Evolutionary conservation across 192 early-diverging fungal genomes (phyloP).

Genomic region (Backusella psychrophila): DNA sequence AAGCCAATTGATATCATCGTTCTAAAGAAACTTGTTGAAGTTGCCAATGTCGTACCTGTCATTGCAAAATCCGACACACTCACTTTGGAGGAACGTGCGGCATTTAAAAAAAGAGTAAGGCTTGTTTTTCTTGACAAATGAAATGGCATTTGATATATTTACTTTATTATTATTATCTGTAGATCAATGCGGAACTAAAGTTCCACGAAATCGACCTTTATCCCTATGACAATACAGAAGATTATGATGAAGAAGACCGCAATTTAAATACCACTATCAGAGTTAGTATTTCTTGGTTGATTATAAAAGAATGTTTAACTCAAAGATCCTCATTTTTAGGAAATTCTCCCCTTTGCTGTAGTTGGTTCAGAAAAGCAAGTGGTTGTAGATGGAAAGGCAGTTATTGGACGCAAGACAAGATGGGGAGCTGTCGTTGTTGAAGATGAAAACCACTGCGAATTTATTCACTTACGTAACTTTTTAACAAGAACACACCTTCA

Average conservation of each 20-base stretch:
- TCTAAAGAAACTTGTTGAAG: constrained; percentile 78
- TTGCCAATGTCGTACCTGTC: constrained; percentile 85
- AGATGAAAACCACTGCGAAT: constrained; percentile 93
- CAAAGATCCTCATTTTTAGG: constrained; percentile 31
- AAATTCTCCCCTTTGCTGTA: constrained; percentile 91
- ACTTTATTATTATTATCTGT: neutral
- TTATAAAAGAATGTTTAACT: neutral
- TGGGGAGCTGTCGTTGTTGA: constrained; percentile 84
- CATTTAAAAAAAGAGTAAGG: constrained; percentile 74
- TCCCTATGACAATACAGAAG: constrained; percentile 86
- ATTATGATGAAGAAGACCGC: constrained; percentile 72
- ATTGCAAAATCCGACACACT: constrained; percentile 90
- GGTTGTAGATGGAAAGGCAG: constrained; percentile 80
- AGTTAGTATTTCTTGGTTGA: constrained; percentile 24
- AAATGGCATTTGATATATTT: neutral
- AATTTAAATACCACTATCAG: constrained; percentile 73
- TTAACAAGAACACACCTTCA: constrained; percentile 88
- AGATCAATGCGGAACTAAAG: constrained; percentile 86
- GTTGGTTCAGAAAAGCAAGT: constrained; percentile 92
- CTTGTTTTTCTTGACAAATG: neutral
- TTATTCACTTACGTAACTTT: constrained; percentile 91
- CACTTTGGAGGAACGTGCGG: constrained; percentile 78
- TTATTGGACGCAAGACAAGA: constrained; percentile 84
- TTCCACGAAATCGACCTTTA: constrained; percentile 92
- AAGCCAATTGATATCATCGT: constrained; percentile 87